Conservation (phyloP, 108 stramenopile species). For the Hondaea fermentalgiana region DNA sequence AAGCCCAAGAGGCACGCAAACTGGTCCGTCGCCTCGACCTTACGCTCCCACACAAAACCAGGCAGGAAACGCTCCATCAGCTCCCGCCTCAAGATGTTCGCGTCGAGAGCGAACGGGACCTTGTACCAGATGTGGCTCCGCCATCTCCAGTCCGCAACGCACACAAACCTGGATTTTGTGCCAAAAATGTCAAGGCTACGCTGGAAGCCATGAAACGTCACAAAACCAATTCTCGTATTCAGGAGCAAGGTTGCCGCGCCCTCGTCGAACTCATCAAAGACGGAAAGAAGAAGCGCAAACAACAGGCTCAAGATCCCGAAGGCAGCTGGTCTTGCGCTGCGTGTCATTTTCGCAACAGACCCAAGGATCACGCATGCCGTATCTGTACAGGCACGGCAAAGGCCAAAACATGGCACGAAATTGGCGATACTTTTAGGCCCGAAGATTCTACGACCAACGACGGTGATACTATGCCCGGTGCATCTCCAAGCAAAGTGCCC, state of each 20-base stretch:
- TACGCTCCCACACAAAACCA: neutral
- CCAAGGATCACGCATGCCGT: neutral
- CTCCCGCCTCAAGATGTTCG: neutral
- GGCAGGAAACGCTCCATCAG: neutral
- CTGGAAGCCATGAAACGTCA: neutral
- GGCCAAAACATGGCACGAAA: neutral
- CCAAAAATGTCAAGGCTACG: neutral
- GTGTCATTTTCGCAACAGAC: neutral
- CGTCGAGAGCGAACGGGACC: neutral
- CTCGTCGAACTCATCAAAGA: conserved; percentile 2
- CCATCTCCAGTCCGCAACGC: neutral
- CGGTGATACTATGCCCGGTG: no score
- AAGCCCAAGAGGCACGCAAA: neutral
- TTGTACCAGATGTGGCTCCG: neutral
- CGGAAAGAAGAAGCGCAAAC: neutral
- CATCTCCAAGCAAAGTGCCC: neutral
- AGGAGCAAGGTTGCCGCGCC: neutral
- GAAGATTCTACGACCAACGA: no score
- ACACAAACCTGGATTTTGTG: neutral
- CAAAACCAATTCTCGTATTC: neutral
- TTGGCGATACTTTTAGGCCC: no score
- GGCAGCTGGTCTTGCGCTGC: neutral
- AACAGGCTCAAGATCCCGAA: neutral
- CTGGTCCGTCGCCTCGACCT: neutral
- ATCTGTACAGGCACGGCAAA: neutral